Evolutionary conservation across 2,329 filamentous ascomycete species (phyloP).

Genomic region (Cordyceps tenuipes): DNA sequence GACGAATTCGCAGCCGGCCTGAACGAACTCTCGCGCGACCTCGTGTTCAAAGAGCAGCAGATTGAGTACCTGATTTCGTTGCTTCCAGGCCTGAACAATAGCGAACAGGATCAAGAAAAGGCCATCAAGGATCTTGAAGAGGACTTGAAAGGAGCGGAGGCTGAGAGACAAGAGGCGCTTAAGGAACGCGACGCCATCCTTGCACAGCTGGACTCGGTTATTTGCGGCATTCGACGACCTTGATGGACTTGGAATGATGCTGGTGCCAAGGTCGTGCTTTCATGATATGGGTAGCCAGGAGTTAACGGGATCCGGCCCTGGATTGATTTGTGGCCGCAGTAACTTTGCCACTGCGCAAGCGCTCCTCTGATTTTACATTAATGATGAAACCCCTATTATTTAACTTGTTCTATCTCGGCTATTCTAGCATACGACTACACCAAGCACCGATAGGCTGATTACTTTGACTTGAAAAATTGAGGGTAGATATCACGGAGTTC

Average conservation of each 20-base stretch:
- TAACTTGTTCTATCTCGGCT: not conserved
- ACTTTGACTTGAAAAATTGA: constrained; percentile 65
- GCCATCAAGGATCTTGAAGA: constrained; percentile 57
- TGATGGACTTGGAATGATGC: constrained; percentile 26
- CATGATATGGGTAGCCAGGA: constrained; percentile 21
- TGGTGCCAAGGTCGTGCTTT: not conserved
- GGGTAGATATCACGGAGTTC: constrained; percentile 73
- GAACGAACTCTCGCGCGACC: constrained; percentile 64
- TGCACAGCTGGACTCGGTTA: constrained; percentile 50
- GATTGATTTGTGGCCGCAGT: not conserved
- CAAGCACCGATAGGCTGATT: not conserved
- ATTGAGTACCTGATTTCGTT: constrained; percentile 69
- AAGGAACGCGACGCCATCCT: constrained; percentile 56
- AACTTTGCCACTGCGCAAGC: not conserved
- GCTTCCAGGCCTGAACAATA: constrained; percentile 70
- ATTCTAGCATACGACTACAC: not conserved
- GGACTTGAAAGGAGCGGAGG: constrained; percentile 55
- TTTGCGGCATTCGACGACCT: constrained; percentile 51
- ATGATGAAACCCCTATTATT: not conserved
- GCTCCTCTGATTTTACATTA: not conserved
- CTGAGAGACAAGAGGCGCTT: constrained; percentile 53
- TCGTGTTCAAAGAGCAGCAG: constrained; percentile 74
- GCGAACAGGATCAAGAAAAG: constrained; percentile 66
- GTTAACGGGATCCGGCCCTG: constrained; percentile 15
- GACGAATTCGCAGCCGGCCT: constrained; percentile 61